Percentiles rank a stretch among this genome's conserved stretches.
Evolutionary conservation across 2,329 filamentous ascomycete genomes (phyloP).

Genomic region (Trematosphaeria pertusa): DNA sequence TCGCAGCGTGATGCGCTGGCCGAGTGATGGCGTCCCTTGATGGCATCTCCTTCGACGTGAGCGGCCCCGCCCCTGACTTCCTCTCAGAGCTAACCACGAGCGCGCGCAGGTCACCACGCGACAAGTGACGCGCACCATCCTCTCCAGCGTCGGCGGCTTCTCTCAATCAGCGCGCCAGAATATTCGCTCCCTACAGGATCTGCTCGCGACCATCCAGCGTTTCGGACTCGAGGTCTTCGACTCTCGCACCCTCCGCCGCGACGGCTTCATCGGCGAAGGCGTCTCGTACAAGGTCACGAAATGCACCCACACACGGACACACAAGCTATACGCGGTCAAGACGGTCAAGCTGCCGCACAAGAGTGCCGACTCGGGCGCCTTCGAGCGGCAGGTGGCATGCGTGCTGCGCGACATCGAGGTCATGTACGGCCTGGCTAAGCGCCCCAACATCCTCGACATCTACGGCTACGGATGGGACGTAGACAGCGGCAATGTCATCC

Average conservation of each 20-base stretch:
- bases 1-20: neutral
- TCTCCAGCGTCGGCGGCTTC: slow-evolving; percentile 12
- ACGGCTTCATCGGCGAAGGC: slow-evolving; percentile 8
- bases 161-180: slow-evolving; percentile 1
- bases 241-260: neutral
- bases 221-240: slow-evolving; percentile 5
- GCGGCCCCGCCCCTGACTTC: neutral
- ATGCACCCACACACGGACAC: neutral
- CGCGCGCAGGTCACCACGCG: slow-evolving; percentile 1
- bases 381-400: slow-evolving; percentile 10
- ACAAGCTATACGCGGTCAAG: slow-evolving; percentile 9
- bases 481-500: slow-evolving; percentile 4
- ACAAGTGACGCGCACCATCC: slow-evolving; percentile 3
- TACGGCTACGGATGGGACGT: slow-evolving; percentile 18
- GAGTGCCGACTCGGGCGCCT: neutral
- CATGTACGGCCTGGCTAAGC: slow-evolving; percentile 6
- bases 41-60: neutral
- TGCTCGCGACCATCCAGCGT: slow-evolving; percentile 7
- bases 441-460: slow-evolving; percentile 12
- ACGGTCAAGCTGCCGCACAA: slow-evolving; percentile 11
- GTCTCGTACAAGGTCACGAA: slow-evolving; percentile 10
- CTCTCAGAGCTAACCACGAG: neutral
- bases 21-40: neutral
- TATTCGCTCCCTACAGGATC: slow-evolving; percentile 5
- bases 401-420: slow-evolving; percentile 15